Base-by-base conservation (phyloP, 2,329 filamentous ascomycete species). In the Knoxdaviesia proteae region DNA sequence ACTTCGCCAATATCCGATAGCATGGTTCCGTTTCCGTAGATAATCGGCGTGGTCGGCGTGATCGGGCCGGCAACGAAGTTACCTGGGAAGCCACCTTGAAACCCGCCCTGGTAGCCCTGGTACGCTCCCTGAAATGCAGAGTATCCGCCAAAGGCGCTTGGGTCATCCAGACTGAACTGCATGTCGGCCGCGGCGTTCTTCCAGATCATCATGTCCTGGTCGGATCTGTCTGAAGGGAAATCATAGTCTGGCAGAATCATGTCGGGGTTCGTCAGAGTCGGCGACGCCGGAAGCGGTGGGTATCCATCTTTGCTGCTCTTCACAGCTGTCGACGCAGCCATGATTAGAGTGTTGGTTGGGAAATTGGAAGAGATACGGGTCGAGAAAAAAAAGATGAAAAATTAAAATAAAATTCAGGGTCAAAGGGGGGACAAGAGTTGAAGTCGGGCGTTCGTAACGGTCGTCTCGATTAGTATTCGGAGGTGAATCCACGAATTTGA, bases 211-310 rank as follows among this genome's bases (percentile, higher is more conserved):
- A 71, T 52, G 32, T 65, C 61, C 52, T 68, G 64, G 46, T 67
- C 66, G 45, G 68, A 61, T 53, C 61, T 59, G 52, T 64, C 54
- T 56, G 71, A 60, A 54, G 67, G 62, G 55, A 67, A 64, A 54
- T 75, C 72, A 53, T 78, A 76, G 55, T 80, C 77, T 47, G 87
- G 87, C 42, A 94, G 64, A 52, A 94, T 93, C 84, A 94, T 87
- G 57, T 93, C 87, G 42, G 86, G 84, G 58, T 94, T 92, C 44
- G 84, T 92, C 53, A 94, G 65, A 3, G 87, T 93, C 39, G 87
- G 87, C 46, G 84, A 92, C 8, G 74, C 75, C 48, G 80, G 77
- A 38, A 20, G 20, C 20, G 20, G 20, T 20, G 20, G 20, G 20
- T 20, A 20, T 20, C 20, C 20, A 20, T 20, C 20, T 20, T 20